These are phyloP conservation scores for Ogataea methanolica DNA, from an alignment of 805 yeast species.

Conservation along the genomic window DNA sequence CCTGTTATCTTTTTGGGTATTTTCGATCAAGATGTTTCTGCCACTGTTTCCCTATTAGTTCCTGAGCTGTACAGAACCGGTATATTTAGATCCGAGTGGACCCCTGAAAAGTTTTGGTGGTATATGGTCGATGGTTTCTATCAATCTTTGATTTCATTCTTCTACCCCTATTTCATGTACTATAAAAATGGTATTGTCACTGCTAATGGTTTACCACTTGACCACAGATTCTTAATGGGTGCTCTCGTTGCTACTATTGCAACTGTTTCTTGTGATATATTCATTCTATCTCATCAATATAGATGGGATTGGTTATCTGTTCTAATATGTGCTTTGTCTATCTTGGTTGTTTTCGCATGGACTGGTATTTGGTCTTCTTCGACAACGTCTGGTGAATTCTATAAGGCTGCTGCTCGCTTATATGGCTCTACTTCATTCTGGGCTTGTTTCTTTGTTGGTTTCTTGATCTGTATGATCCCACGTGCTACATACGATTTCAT, in stretches of 20 bases:
- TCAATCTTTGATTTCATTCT: slow-evolving; percentile 69
- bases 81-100: slow-evolving; percentile 69
- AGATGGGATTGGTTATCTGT: slow-evolving; percentile 79
- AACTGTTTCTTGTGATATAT: slow-evolving; percentile 61
- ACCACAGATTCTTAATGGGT: slow-evolving; percentile 74
- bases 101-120: slow-evolving; percentile 59
- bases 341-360: slow-evolving; percentile 64
- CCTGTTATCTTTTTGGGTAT: slow-evolving; percentile 77
- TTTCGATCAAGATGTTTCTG: slow-evolving; percentile 77
- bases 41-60: slow-evolving; percentile 60
- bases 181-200: slow-evolving; percentile 40
- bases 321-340: slow-evolving; percentile 52
- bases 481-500: slow-evolving; percentile 58
- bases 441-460: slow-evolving; percentile 66
- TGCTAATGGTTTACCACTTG: slow-evolving; percentile 44
- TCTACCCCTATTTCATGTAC: slow-evolving; percentile 62
- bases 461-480: slow-evolving; percentile 59
- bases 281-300: slow-evolving; percentile 61
- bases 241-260: slow-evolving; percentile 62
- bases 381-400: slow-evolving; percentile 50
- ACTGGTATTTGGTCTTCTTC: slow-evolving; percentile 74
- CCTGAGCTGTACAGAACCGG: slow-evolving; percentile 76
- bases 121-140: slow-evolving; percentile 76
- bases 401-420: slow-evolving; percentile 59
- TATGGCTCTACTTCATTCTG: slow-evolving; percentile 62